These are phyloP conservation scores for Ulmus americana DNA, from an alignment of 331 rosid species.

Conservation along the genomic window DNA sequence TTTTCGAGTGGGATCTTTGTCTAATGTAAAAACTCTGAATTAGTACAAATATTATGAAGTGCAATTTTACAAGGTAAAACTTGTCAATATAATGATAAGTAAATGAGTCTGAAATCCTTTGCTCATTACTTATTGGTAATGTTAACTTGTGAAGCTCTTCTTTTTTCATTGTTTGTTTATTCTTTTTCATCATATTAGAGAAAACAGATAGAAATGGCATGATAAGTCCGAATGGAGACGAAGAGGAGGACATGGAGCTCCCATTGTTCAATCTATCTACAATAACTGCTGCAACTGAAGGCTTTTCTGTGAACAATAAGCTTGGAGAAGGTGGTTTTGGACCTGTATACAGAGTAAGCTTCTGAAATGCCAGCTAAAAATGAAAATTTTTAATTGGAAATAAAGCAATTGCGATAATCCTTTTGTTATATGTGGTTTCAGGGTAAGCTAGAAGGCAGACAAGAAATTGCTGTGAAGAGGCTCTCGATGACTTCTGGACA, in stretches of 20 bases:
- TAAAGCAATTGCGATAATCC: not conserved
- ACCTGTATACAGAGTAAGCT: conserved; percentile 30
- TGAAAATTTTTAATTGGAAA: too few relatives aligned
- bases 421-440: not conserved
- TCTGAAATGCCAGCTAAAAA: not conserved
- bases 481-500: conserved; percentile 17
- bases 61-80: too few relatives aligned
- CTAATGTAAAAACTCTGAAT: too few relatives aligned
- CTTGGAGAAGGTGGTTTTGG: conserved; percentile 47
- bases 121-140: too few relatives aligned
- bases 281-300: conserved; percentile 26
- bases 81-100: too few relatives aligned
- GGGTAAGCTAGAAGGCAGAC: conserved; percentile 6
- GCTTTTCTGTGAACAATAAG: conserved; percentile 23
- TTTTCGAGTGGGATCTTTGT: too few relatives aligned
- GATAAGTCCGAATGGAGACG: conserved; percentile 1
- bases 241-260: conserved; percentile 27
- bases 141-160: too few relatives aligned
- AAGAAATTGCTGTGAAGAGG: conserved; percentile 25
- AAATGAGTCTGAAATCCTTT: too few relatives aligned
- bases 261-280: conserved; percentile 19
- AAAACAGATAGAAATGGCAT: not conserved
- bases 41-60: too few relatives aligned
- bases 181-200: not conserved
- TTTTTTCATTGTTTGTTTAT: too few relatives aligned